Conservation (phyloP, 2,329 filamentous ascomycete species). For the Sporothrix mexicana region DNA sequence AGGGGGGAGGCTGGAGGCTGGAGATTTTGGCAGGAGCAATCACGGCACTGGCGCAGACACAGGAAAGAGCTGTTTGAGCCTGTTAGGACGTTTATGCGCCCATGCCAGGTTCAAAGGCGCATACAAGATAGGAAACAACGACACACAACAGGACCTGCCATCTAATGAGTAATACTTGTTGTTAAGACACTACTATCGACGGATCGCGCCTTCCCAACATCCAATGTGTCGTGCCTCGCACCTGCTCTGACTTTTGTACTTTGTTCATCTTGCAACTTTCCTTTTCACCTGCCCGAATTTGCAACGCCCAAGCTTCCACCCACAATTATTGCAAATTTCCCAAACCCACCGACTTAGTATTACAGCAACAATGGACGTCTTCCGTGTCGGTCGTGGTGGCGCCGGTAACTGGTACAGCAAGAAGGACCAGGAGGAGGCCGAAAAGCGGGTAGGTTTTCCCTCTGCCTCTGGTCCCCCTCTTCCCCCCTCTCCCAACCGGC, state of each 20-base stretch:
- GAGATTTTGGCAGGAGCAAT: not conserved
- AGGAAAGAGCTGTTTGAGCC: not conserved
- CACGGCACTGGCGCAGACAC: not conserved
- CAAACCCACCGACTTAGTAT: not conserved
- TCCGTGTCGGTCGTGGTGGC: conserved; percentile 65
- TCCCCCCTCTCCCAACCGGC: not conserved
- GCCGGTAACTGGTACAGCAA: conserved; percentile 67
- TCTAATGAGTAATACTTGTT: conserved; percentile 24
- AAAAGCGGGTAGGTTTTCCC: conserved; percentile 32
- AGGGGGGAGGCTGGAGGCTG: not conserved
- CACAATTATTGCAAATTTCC: not conserved
- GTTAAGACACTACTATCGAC: not conserved
- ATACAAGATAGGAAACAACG: not conserved
- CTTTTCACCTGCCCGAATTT: conserved; percentile 2
- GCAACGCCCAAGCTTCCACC: not conserved
- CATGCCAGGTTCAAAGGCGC: not conserved
- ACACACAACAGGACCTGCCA: not conserved
- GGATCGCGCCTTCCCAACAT: not conserved
- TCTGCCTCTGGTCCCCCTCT: not conserved
- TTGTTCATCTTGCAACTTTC: conserved; percentile 3
- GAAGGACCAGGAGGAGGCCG: conserved; percentile 56
- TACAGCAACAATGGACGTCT: conserved; percentile 50
- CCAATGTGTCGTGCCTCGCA: not conserved
- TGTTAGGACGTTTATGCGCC: not conserved
- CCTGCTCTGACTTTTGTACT: not conserved